phyloP scores from a whole-genome alignment of 2,329 filamentous ascomycete genomes.

The Claviceps humidiphila region DNA sequence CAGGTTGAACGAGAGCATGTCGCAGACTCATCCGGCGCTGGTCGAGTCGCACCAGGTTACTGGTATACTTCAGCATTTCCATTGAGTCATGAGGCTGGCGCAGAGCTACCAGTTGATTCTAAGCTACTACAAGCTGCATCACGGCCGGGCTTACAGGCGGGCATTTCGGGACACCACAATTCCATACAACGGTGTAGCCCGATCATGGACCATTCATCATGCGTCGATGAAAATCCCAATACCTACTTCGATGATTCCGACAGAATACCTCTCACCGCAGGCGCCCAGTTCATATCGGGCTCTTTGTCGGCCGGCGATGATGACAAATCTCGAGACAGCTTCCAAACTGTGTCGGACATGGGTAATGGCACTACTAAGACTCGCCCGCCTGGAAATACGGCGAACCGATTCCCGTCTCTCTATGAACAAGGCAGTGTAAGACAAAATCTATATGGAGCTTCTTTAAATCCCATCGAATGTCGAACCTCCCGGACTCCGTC shows the following conservation, averaged over 20 bases:
- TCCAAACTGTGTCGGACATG: conserved; percentile 41
- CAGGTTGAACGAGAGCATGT: conserved; percentile 3
- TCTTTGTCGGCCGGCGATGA: conserved; percentile 27
- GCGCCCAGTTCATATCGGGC: conserved; percentile 41
- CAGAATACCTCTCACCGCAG: conserved; percentile 41
- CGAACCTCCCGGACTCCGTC: conserved; percentile 50
- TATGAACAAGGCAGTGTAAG: conserved; percentile 28
- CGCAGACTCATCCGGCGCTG: conserved; percentile 12
- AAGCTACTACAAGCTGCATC: conserved; percentile 41
- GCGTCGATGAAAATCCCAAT: conserved; percentile 19
- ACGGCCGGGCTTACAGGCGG: conserved; percentile 35
- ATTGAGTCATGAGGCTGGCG: conserved; percentile 22
- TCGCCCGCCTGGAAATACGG: conserved; percentile 40
- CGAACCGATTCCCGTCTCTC: conserved; percentile 44
- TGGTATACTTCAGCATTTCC: conserved; percentile 36
- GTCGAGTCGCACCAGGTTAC: conserved; percentile 33
- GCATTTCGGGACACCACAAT: conserved; percentile 10
- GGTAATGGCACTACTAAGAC: conserved; percentile 40
- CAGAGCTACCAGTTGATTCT: conserved; percentile 39
- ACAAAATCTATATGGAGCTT: conserved; percentile 43
- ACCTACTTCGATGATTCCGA: conserved; percentile 41
- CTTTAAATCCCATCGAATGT: conserved; percentile 36
- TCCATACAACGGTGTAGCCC: conserved; percentile 17
- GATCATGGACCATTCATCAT: conserved; percentile 17
- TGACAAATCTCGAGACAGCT: conserved; percentile 38